phyloP scores from a whole-genome alignment of 441 rosid species.

The Corymbia calophylla region DNA sequence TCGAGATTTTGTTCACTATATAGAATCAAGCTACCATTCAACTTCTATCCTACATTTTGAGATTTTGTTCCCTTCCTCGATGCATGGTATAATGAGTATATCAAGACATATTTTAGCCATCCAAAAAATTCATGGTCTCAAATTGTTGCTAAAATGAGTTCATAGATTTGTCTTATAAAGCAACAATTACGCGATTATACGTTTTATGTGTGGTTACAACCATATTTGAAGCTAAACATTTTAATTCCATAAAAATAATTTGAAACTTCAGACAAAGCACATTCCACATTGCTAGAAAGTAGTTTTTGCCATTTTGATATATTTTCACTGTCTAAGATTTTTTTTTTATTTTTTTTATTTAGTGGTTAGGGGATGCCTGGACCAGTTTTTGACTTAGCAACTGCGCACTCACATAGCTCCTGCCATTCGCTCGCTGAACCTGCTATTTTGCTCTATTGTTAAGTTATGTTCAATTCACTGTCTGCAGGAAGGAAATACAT shows the following conservation, averaged over 20 bases:
- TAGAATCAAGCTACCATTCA: not conserved
- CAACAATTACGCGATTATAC: not conserved
- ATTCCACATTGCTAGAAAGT: not conserved
- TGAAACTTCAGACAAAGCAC: not conserved
- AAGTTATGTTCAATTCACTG: not conserved
- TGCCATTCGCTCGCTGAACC: not conserved
- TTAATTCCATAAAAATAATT: not conserved
- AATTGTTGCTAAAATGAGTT: not conserved
- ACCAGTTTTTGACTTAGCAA: not conserved
- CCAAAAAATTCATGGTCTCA: not conserved
- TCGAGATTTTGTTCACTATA: not conserved
- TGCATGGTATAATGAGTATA: not conserved
- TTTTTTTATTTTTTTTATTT: no score
- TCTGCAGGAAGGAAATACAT: not conserved
- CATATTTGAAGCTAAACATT: not conserved
- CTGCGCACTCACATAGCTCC: not conserved
- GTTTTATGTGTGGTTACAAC: not conserved
- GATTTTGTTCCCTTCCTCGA: not conserved
- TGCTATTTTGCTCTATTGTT: not conserved
- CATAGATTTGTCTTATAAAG: not conserved
- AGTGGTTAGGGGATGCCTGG: not conserved
- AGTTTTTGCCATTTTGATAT: conserved; percentile 19
- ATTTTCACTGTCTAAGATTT: not conserved
- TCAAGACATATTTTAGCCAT: not conserved
- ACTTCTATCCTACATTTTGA: not conserved